Percentiles rank a stretch among this genome's conserved stretches.
These are phyloP conservation scores for Coccomyxa subellipsoidea DNA, from an alignment of 163 green algal genomes.

Conservation along the genomic window DNA sequence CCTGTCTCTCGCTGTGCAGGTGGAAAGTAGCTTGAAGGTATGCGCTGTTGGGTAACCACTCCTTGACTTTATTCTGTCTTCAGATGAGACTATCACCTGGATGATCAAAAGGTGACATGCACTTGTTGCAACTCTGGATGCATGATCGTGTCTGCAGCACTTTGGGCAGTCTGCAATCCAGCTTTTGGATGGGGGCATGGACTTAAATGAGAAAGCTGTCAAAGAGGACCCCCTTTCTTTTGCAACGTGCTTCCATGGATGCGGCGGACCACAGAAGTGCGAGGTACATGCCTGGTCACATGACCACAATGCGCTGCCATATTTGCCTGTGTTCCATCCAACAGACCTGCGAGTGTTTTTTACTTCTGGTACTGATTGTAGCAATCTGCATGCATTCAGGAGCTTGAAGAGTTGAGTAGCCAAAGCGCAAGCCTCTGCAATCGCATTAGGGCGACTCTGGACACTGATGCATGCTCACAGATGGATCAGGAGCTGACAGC, in stretches of 20 bases:
- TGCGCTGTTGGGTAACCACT: background rate
- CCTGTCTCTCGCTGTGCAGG: background rate
- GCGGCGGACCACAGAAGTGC: background rate
- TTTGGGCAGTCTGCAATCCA: conserved; percentile 1
- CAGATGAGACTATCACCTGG: too few relatives aligned
- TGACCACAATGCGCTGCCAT: too few relatives aligned
- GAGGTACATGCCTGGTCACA: too few relatives aligned
- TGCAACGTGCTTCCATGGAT: background rate
- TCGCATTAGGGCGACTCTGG: background rate
- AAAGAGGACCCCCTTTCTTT: background rate
- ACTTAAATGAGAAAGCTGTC: background rate
- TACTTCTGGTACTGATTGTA: too few relatives aligned
- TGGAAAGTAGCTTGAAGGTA: background rate
- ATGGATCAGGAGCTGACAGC: background rate
- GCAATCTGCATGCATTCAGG: background rate
- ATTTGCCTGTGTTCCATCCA: too few relatives aligned
- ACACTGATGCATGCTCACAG: background rate
- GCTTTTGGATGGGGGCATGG: background rate
- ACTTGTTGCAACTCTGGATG: too few relatives aligned
- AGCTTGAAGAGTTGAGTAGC: background rate
- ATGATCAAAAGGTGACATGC: too few relatives aligned
- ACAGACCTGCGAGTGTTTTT: too few relatives aligned
- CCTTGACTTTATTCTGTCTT: too few relatives aligned
- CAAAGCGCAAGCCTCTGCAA: background rate
- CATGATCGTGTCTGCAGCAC: background rate